Conservation (phyloP, 2,329 filamentous ascomycete genomes). For the Stenocarpella maydis region DNA sequence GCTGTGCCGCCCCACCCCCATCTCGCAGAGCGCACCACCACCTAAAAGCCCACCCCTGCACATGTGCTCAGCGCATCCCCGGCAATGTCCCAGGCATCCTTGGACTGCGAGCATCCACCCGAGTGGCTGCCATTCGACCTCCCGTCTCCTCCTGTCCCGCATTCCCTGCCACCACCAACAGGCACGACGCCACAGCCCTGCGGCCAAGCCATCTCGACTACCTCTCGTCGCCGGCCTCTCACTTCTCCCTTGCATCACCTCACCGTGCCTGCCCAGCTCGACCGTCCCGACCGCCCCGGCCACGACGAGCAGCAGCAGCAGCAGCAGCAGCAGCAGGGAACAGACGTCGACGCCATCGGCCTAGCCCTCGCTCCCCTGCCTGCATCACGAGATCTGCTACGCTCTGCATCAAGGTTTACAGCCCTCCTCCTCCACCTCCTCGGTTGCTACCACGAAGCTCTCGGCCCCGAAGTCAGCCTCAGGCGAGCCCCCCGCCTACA, state of each 20-base stretch:
- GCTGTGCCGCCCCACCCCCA: not conserved
- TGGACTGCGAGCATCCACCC: conserved; percentile 21
- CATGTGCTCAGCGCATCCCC: conserved; percentile 15
- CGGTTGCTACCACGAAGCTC: conserved; percentile 14
- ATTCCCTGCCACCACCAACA: conserved; percentile 27
- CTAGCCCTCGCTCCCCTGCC: not conserved
- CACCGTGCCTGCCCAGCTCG: conserved; percentile 2
- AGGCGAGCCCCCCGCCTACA: conserved; percentile 15
- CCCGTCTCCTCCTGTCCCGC: conserved; percentile 18
- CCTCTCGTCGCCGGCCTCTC: conserved; percentile 2
- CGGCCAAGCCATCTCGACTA: conserved; percentile 8
- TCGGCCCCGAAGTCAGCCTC: conserved; percentile 10
- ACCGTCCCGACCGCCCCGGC: not conserved
- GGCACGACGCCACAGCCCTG: conserved; percentile 20
- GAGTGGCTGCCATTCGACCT: conserved; percentile 16
- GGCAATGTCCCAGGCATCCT: no score
- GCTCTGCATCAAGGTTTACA: conserved; percentile 13
- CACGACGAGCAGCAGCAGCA: no score
- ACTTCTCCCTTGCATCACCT: conserved; percentile 6
- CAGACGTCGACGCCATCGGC: not conserved
- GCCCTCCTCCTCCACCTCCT: conserved; percentile 7
- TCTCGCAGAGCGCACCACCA: not conserved
- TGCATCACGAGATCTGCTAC: not conserved
- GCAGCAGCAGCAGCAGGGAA: not conserved
- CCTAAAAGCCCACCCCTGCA: not conserved